Percentiles rank a stretch among this genome's conserved stretches.
Conservation (phyloP, 306 rosid genomes). For the Ochetophila trinervis region DNA sequence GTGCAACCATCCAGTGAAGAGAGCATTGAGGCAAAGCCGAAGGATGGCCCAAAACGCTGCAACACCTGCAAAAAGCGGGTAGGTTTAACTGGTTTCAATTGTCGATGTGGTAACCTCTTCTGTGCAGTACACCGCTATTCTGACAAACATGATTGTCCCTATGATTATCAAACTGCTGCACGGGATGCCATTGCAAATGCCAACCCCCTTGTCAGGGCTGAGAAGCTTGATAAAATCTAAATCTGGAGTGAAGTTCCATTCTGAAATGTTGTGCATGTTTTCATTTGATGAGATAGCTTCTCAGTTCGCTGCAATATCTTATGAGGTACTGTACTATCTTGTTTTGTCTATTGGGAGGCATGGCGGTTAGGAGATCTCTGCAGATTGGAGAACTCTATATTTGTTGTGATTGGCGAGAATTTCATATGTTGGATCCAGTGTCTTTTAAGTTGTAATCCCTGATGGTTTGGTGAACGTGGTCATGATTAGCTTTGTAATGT, state of each 20-base stretch:
- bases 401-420: slow-evolving; percentile 60
- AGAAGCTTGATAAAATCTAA: slow-evolving; percentile 88
- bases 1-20: slow-evolving; percentile 35
- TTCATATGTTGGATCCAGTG: slow-evolving; percentile 48
- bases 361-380: slow-evolving; percentile 51
- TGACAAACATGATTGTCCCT: slow-evolving; percentile 76
- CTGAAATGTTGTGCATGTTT: slow-evolving; percentile 40
- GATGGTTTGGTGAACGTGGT: slow-evolving; percentile 51
- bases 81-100: slow-evolving; percentile 85
- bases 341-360: slow-evolving; percentile 52
- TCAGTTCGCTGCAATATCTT: slow-evolving; percentile 52
- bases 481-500: slow-evolving; percentile 39
- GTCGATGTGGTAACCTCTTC: slow-evolving; percentile 75
- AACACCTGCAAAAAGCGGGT: slow-evolving; percentile 78
- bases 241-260: slow-evolving; percentile 26
- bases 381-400: slow-evolving; percentile 52
- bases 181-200: slow-evolving; percentile 78
- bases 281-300: slow-evolving; percentile 50
- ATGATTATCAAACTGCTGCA: slow-evolving; percentile 83
- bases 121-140: slow-evolving; percentile 88
- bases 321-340: slow-evolving; percentile 50
- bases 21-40: slow-evolving; percentile 51
- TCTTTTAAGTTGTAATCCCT: slow-evolving; percentile 48
- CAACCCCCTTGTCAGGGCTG: slow-evolving; percentile 87
- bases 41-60: slow-evolving; percentile 85